Evolutionary conservation across 768 basidiomycete species (phyloP).

Genomic region (Fibroporia radiculosa): DNA sequence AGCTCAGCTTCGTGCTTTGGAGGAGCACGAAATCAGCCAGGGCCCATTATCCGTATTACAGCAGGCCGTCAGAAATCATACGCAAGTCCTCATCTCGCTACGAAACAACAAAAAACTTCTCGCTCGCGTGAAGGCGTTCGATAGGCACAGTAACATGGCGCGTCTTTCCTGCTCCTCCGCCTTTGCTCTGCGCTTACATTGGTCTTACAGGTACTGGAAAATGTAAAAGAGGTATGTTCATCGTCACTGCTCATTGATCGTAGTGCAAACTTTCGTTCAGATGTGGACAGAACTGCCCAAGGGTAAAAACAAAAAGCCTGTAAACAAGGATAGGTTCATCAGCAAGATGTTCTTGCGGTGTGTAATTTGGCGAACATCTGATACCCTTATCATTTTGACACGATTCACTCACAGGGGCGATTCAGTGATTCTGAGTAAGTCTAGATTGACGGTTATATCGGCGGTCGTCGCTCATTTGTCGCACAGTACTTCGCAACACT

Average conservation of each 20-base stretch:
- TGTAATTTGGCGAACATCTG: constrained; percentile 16
- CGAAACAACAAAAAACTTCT: constrained; percentile 98
- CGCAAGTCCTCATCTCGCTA: constrained; percentile 94
- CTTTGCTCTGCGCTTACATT: constrained; percentile 5
- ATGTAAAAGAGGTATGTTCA: constrained; percentile 86
- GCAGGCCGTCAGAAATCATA: constrained; percentile 95
- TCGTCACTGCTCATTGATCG: neutral
- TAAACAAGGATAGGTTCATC: constrained; percentile 99
- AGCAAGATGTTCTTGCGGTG: constrained; percentile 98
- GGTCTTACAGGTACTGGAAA: constrained; percentile 74
- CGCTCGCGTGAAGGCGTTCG: constrained; percentile 95
- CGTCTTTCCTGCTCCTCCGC: constrained; percentile 20
- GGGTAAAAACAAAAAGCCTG: constrained; percentile 96
- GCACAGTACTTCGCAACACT: constrained; percentile 52
- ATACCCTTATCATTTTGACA: constrained; percentile 2
- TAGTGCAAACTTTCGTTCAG: constrained; percentile 32
- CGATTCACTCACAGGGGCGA: constrained; percentile 58
- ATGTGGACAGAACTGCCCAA: constrained; percentile 99
- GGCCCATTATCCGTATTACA: constrained; percentile 95
- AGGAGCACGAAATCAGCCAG: constrained; percentile 98
- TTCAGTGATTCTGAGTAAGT: constrained; percentile 93
- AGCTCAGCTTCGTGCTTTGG: constrained; percentile 89
- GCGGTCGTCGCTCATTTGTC: constrained; percentile 22
- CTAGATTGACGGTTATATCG: constrained; percentile 10
- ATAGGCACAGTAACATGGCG: constrained; percentile 98